A percentile compares a stretch with the other conserved stretches of the same genome.
These are phyloP conservation scores for Lippia alba DNA, from an alignment of 305 asterid species.

Conservation along the genomic window DNA sequence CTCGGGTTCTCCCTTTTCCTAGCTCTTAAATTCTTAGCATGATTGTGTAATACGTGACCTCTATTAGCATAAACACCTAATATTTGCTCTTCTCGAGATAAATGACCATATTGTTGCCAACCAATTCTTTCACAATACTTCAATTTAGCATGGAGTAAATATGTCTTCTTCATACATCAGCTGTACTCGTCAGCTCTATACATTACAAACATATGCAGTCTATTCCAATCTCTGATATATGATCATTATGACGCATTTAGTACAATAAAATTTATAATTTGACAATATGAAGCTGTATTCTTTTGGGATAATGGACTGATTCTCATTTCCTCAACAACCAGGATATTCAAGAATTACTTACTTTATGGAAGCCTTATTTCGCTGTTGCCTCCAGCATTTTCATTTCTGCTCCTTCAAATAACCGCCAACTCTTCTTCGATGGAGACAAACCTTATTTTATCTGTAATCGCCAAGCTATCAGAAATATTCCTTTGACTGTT, in stretches of 20 bases:
- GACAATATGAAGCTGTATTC: neutral
- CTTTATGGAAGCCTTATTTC: constrained; percentile 81
- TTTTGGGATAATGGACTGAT: constrained; percentile 32
- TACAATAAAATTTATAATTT: no score
- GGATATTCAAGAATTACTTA: constrained; percentile 85
- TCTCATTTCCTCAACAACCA: constrained; percentile 44
- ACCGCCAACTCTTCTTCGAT: constrained; percentile 81
- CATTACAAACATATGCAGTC: neutral
- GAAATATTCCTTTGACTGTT: constrained; percentile 82
- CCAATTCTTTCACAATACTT: neutral
- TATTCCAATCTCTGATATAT: constrained; percentile 13
- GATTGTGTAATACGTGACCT: no score
- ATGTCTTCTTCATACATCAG: constrained; percentile 8
- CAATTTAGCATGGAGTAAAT: constrained; percentile 14
- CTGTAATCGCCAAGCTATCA: constrained; percentile 63
- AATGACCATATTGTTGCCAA: neutral
- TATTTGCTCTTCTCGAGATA: no score
- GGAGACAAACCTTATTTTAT: constrained; percentile 75
- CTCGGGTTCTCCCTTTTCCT: no score
- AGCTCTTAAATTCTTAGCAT: no score
- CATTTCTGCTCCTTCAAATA: constrained; percentile 76
- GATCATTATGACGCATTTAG: no score
- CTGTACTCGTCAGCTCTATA: constrained; percentile 12
- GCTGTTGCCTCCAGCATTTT: constrained; percentile 69
- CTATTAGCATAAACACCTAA: no score